Evolutionary conservation across 1,139 yeast species (phyloP).

Genomic region (Yamadazyma conglobata): DNA sequence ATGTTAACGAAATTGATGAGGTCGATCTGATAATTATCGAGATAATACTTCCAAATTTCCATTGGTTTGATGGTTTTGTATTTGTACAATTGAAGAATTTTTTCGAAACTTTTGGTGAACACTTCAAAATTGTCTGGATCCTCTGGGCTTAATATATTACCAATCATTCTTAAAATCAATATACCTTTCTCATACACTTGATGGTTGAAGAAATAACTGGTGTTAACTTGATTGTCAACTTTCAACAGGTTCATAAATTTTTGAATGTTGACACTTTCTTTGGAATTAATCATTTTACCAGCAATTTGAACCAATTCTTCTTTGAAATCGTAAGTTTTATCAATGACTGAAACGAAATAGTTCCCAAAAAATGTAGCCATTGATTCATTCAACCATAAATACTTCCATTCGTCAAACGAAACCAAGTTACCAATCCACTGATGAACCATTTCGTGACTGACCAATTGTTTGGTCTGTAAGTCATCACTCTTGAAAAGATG

Average conservation of each 20-base stretch:
- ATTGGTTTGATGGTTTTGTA: slow-evolving; percentile 46
- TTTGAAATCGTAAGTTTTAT: slow-evolving; percentile 19
- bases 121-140: slow-evolving; percentile 17
- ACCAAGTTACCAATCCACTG: slow-evolving; percentile 74
- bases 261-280: slow-evolving; percentile 24
- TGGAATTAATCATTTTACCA: slow-evolving; percentile 38
- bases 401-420: slow-evolving; percentile 63
- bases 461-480: slow-evolving; percentile 50
- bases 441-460: slow-evolving; percentile 70
- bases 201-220: slow-evolving; percentile 44
- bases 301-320: slow-evolving; percentile 31
- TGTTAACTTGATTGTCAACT: slow-evolving; percentile 15
- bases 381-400: slow-evolving; percentile 71
- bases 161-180: slow-evolving; percentile 53
- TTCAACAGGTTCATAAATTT: slow-evolving; percentile 24
- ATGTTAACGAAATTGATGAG: slow-evolving; percentile 46
- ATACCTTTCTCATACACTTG: slow-evolving; percentile 66
- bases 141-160: slow-evolving; percentile 29
- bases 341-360: slow-evolving; percentile 32
- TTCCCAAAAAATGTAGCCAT: slow-evolving; percentile 70
- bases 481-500: slow-evolving; percentile 13
- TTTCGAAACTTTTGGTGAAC: slow-evolving; percentile 33
- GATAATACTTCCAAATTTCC: slow-evolving; percentile 52
- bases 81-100: slow-evolving; percentile 36
- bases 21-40: slow-evolving; percentile 29